A percentile compares a stretch with the other conserved stretches of the same genome.
phyloP scores from a whole-genome alignment of 345 rosid genomes.

The Hirschfeldia incana region DNA sequence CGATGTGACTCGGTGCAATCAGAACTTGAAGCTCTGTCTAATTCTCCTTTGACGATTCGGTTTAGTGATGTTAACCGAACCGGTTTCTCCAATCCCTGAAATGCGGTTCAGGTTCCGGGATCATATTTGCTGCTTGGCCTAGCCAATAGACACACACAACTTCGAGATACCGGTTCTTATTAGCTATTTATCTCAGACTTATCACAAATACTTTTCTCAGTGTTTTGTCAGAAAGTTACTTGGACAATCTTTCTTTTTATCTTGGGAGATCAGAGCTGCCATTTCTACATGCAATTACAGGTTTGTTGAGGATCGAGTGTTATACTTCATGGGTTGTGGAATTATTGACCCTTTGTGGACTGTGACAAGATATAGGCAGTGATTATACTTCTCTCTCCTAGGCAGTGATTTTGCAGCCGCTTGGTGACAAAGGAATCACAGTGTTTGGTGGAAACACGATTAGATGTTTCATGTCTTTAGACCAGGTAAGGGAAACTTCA shows the following conservation, averaged over 20 bases:
- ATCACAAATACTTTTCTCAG: too few relatives aligned
- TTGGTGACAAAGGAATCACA: conserved; percentile 74
- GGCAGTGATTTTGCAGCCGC: conserved; percentile 95
- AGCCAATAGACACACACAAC: too few relatives aligned
- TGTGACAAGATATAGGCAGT: neutral
- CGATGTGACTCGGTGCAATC: neutral
- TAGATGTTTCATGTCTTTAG: conserved; percentile 81
- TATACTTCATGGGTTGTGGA: neutral
- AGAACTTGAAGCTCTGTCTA: neutral
- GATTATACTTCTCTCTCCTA: conserved; percentile 27
- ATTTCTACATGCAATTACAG: conserved; percentile 81
- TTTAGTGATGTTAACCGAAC: neutral
- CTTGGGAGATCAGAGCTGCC: conserved; percentile 89
- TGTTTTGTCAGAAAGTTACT: conserved; percentile 34
- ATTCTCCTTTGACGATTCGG: neutral
- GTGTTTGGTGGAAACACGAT: conserved; percentile 84
- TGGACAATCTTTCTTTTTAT: conserved; percentile 85
- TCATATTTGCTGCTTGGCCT: neutral
- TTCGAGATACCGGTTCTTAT: too few relatives aligned
- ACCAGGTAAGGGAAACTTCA: conserved; percentile 55
- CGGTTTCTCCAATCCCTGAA: neutral
- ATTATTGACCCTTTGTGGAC: neutral
- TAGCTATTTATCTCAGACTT: too few relatives aligned
- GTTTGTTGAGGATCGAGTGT: conserved; percentile 21
- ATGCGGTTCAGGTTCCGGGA: neutral